These are phyloP conservation scores for Dothideomycetidae sp. DNA, from an alignment of 2,329 filamentous ascomycete genomes.

Conservation along the genomic window DNA sequence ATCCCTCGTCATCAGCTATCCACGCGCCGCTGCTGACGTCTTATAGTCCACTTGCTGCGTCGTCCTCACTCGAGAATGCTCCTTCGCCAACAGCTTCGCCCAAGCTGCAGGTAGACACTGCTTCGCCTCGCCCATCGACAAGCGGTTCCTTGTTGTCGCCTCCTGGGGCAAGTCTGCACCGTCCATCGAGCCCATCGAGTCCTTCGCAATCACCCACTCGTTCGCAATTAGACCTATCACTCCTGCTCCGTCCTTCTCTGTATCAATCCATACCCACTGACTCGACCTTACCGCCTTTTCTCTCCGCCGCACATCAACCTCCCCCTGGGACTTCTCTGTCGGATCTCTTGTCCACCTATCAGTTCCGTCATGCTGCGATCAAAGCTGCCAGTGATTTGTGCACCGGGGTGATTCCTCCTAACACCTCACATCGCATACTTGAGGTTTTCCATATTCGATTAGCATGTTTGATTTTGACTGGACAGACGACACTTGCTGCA, in stretches of 20 bases:
- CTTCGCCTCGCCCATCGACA: background rate
- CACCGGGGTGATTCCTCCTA: constrained; percentile 28
- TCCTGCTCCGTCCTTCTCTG: constrained; percentile 63
- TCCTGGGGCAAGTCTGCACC: constrained; percentile 14
- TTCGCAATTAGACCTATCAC: constrained; percentile 56
- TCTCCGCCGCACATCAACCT: constrained; percentile 51
- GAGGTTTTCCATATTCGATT: constrained; percentile 66
- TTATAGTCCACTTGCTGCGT: constrained; percentile 1
- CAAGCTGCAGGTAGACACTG: background rate
- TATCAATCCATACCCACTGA: constrained; percentile 64
- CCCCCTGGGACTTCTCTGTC: constrained; percentile 49
- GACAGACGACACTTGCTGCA: constrained; percentile 42
- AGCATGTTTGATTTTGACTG: constrained; percentile 66
- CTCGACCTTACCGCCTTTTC: constrained; percentile 51
- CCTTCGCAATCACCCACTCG: constrained; percentile 11
- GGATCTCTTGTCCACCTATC: constrained; percentile 53
- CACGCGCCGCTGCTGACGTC: background rate
- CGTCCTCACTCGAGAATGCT: background rate
- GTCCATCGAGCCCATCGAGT: constrained; percentile 13
- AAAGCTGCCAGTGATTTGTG: constrained; percentile 29
- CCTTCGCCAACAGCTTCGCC: background rate
- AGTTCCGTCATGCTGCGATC: constrained; percentile 53
- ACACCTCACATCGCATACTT: constrained; percentile 55
- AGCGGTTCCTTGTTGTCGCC: constrained; percentile 2
- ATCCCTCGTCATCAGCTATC: background rate